phyloP scores from a whole-genome alignment of 2,329 filamentous ascomycete species.

The Alternaria postmessia region DNA sequence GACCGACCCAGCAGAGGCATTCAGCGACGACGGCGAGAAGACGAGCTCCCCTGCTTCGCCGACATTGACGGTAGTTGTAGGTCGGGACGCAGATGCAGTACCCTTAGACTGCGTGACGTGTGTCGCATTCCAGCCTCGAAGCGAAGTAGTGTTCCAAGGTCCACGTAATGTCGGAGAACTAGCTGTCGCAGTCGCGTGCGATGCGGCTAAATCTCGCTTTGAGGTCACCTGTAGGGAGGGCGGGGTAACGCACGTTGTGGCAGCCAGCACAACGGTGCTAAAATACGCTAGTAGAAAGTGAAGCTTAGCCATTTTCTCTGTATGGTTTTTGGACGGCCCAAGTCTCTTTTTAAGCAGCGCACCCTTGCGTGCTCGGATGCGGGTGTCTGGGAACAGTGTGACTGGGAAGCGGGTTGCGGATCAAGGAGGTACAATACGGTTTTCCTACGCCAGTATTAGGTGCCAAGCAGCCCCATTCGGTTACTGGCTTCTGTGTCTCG shows the following conservation, averaged over 20 bases:
- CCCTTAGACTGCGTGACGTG: not conserved
- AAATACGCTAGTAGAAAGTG: not conserved
- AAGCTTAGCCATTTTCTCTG: not conserved
- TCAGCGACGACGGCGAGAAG: conserved; percentile 16
- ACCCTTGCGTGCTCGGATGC: not conserved
- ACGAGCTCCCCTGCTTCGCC: conserved; percentile 17
- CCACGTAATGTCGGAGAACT: not conserved
- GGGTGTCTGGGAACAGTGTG: conserved; percentile 1
- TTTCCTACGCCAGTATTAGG: not conserved
- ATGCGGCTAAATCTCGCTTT: not conserved
- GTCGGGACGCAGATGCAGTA: not conserved
- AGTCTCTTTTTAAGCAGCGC: conserved; percentile 1
- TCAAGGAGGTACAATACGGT: not conserved
- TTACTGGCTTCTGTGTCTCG: not conserved
- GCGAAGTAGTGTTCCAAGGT: not conserved
- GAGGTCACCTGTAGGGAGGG: not conserved
- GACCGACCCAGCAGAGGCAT: conserved; percentile 13
- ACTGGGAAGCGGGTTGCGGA: not conserved
- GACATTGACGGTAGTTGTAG: conserved; percentile 16
- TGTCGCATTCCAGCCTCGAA: not conserved
- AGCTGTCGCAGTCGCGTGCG: not conserved
- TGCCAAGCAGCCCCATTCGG: not conserved
- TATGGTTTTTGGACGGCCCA: not conserved
- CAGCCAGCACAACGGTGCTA: conserved; percentile 4
- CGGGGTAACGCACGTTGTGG: not conserved